A percentile compares a stretch with the other conserved stretches of the same genome.
Evolutionary conservation across 176 grass and related monocot genomes (phyloP).

Genomic region (Calamus simplicifolius): DNA sequence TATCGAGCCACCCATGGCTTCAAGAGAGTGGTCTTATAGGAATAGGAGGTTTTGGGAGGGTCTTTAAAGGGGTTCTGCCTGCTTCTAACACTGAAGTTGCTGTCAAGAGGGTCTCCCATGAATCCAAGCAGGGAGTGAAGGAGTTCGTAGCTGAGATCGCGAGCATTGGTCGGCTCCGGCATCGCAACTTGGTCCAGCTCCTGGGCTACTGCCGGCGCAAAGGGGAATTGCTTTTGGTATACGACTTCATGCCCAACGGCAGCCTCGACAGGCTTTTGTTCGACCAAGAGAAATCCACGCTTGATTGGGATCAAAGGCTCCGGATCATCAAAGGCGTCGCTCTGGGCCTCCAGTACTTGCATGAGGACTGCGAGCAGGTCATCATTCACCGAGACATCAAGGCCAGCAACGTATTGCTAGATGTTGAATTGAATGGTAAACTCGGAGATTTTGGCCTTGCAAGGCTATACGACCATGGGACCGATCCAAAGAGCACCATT

Average conservation of each 20-base stretch:
- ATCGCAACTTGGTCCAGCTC: constrained; percentile 25
- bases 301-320: constrained; percentile 18
- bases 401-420: constrained; percentile 21
- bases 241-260: constrained; percentile 34
- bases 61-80: constrained; percentile 20
- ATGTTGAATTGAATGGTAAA: constrained; percentile 20
- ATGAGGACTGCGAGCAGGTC: constrained; percentile 22
- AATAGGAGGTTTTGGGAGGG: constrained; percentile 27
- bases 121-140: constrained; percentile 34
- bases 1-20: constrained; percentile 26
- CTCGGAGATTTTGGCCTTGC: constrained; percentile 31
- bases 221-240: constrained; percentile 28
- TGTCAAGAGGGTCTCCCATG: constrained; percentile 31
- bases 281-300: neutral
- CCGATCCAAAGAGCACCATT: constrained; percentile 20
- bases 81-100: constrained; percentile 20
- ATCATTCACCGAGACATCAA: constrained; percentile 17
- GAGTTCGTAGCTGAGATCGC: constrained; percentile 24
- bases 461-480: constrained; percentile 27
- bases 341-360: constrained; percentile 20
- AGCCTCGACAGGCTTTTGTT: constrained; percentile 25
- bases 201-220: constrained; percentile 30
- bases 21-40: constrained; percentile 19
- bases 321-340: constrained; percentile 24
- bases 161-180: constrained; percentile 17